Conservation (phyloP, 331 rosid species). For the Acacia concinna region DNA sequence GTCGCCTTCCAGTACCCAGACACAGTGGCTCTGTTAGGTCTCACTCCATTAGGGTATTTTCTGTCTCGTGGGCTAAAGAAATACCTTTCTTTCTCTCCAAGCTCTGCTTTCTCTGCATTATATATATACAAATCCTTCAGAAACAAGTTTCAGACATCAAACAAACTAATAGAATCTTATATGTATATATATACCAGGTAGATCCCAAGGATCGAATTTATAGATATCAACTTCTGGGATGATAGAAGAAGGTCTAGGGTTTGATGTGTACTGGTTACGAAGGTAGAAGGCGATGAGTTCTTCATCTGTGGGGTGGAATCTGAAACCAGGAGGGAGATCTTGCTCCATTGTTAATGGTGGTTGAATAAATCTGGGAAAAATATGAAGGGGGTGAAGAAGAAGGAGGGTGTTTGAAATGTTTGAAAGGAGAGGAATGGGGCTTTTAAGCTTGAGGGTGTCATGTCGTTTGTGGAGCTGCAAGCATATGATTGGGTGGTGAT, state of each 20-base stretch:
- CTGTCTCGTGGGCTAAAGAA: constrained; percentile 86
- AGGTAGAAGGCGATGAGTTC: constrained; percentile 78
- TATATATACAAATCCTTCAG: neutral
- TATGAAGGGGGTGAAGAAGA: constrained; percentile 13
- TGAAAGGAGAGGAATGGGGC: constrained; percentile 44
- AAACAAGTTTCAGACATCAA: neutral
- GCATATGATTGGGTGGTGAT: constrained; percentile 50
- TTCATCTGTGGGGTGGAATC: constrained; percentile 93
- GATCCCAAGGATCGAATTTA: constrained; percentile 87
- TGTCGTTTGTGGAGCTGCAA: constrained; percentile 53
- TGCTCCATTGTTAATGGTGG: neutral
- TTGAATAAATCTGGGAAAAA: neutral
- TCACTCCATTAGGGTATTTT: constrained; percentile 87
- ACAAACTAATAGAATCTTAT: neutral
- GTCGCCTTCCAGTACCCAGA: constrained; percentile 98
- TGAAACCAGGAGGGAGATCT: constrained; percentile 89
- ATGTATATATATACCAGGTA: constrained; percentile 62
- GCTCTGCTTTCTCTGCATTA: constrained; percentile 70
- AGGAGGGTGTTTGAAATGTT: constrained; percentile 74
- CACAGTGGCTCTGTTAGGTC: constrained; percentile 82
- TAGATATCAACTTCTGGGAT: constrained; percentile 88
- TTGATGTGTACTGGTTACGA: constrained; percentile 75
- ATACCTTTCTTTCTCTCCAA: constrained; percentile 81
- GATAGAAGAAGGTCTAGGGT: constrained; percentile 78
- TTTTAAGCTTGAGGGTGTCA: constrained; percentile 49